Evolutionary conservation across 164 flowering plant species (phyloP), one percentile per base, ranked within the genome.

Genomic region (Magnolia changhungtana): DNA sequence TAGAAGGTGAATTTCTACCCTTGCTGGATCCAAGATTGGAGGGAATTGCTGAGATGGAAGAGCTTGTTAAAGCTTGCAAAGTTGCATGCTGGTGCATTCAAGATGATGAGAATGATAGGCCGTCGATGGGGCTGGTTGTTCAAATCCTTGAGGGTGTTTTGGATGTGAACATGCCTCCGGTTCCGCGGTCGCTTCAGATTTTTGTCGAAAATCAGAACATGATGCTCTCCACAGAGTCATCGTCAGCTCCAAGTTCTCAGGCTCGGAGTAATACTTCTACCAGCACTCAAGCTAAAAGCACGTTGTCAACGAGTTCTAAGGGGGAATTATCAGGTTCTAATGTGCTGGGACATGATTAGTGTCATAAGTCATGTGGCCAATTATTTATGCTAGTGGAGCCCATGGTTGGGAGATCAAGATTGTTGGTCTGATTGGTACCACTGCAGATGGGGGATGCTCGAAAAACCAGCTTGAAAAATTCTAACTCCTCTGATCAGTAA

Each of bases 31-130:
- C 29, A 10, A 74, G 74, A 66, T 67, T 84, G 72, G 79, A 75
- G 9, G 80, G 85, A 14, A 49, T 80, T 27, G 87, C 82, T 7
- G 69, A 81, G 64, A 51, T 59, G 24, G 78, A 66, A n/a, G 85
- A 84, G 70, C 82, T 84, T 7, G 69, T 61, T n/a, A 80, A 75
- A 69, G 76, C 74, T 4, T 80, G 78, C 67, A 80, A 78, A 63
- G 79, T 77, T 8, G 85, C 85, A 52, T 80, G 81, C 69, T 84
- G 85, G 87, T 82, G 87, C 75, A 81, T 85, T 50, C 87, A 84
- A 73, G 85, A 81, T 19, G 76, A 83, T 4, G 87, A 85, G 70
- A 37, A 29, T 71, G 73, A 69, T 51, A 74, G 87, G 69, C 87
- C 86, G 20, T 74, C 86, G n/a, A 83, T 83, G 87, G 83, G 87